Conservation (phyloP, 345 rosid genomes). For the Crucihimalaya himalaica region DNA sequence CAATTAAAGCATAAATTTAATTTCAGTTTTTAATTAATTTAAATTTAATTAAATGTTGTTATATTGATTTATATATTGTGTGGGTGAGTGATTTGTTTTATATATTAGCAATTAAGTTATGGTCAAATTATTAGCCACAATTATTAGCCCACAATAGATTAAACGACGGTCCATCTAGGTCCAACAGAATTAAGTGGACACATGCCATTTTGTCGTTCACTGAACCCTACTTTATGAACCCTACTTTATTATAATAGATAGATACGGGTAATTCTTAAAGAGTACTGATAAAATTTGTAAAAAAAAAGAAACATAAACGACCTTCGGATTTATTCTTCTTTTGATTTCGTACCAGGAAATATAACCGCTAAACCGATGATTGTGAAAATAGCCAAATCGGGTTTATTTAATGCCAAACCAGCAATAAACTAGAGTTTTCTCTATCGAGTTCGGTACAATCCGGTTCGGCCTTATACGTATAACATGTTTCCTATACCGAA, state of each 20-base stretch:
- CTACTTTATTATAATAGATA: not conserved
- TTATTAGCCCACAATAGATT: too few species aligned
- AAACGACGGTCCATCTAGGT: too few species aligned
- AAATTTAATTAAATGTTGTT: too few species aligned
- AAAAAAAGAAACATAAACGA: not conserved
- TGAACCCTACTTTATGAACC: too few species aligned
- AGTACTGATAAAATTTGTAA: not conserved
- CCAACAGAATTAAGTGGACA: too few species aligned
- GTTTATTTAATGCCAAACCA: conserved; percentile 19
- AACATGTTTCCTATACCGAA: not conserved
- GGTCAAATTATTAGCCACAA: too few species aligned
- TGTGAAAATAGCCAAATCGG: conserved; percentile 2
- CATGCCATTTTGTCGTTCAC: too few species aligned
- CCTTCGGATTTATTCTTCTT: not conserved
- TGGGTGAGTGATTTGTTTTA: too few species aligned
- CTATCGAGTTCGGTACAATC: conserved; percentile 17
- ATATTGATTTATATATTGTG: too few species aligned
- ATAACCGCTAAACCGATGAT: conserved; percentile 6
- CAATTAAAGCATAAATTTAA: too few species aligned
- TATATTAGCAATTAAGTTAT: too few species aligned
- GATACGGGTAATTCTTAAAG: not conserved
- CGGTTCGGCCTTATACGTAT: conserved; percentile 4
- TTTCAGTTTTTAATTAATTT: too few species aligned
- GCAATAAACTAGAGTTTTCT: not conserved
- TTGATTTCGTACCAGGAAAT: not conserved